Conservation (phyloP, 2,329 filamentous ascomycete genomes). For the Aspergillus felis region DNA sequence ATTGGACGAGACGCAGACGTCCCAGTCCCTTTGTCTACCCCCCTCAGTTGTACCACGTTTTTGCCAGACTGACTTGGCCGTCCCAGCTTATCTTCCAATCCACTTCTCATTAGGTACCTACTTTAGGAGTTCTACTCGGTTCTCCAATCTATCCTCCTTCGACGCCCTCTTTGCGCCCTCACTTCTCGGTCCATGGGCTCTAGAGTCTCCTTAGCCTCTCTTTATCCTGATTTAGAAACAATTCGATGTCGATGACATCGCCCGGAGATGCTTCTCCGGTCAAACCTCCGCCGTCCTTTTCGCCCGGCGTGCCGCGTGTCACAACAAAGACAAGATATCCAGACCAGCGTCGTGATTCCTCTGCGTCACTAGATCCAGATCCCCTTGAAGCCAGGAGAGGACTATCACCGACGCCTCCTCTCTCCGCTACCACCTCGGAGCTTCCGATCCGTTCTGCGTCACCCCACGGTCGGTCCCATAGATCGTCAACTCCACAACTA, state of each 20-base stretch:
- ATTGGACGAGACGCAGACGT: not conserved
- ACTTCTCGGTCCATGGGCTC: constrained; percentile 26
- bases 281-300: constrained; percentile 67
- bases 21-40: not conserved
- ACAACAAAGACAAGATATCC: constrained; percentile 58
- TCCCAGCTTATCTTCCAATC: constrained; percentile 5
- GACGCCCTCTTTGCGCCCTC: not conserved
- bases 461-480: constrained; percentile 58
- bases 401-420: constrained; percentile 53
- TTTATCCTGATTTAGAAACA: constrained; percentile 19
- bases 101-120: not conserved
- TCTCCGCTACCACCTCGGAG: constrained; percentile 61
- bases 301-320: constrained; percentile 59
- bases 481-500: constrained; percentile 51
- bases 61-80: constrained; percentile 14
- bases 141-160: not conserved
- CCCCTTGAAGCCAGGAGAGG: constrained; percentile 52
- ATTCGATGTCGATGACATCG: constrained; percentile 61
- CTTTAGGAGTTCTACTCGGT: not conserved
- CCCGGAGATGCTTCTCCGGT: constrained; percentile 60
- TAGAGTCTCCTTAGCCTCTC: constrained; percentile 17
- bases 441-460: constrained; percentile 66
- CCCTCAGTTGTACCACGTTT: constrained; percentile 12
- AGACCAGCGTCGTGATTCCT: constrained; percentile 48
- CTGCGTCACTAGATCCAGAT: constrained; percentile 40